Evolutionary conservation across 2,329 filamentous ascomycete genomes (phyloP), one percentile per base, ranked within the genome.

Genomic region (Thelonectria olida): DNA sequence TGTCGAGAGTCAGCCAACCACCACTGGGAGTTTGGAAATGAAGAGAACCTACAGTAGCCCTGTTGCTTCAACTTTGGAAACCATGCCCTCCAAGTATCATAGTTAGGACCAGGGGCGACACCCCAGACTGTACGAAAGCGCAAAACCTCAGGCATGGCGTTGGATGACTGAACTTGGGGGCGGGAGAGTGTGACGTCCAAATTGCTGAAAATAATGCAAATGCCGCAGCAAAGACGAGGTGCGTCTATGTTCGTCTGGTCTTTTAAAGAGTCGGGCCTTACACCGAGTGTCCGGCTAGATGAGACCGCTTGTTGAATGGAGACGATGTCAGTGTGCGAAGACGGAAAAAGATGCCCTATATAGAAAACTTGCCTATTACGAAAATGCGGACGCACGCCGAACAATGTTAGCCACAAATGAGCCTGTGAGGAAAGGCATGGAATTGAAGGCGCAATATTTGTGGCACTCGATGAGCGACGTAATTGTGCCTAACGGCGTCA

Each of bases 81-180:
- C 62, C 59, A 64, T 6, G 36, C 27, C 20, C 27, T 55, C 59
- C 59, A 64, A 23, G 59, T 19, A 10, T 60, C 47, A 23, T 56
- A 63, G 50, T 63, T 64, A 17, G 44, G 17, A 27, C 59, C 59
- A 10, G 59, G 51, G 2, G 38, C 51, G 13, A 62, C 28, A 5
- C 62, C 62, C 62, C 62, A 64, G 6, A 50, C 42, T 15, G 59
- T 64, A 34, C 62, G 52, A 13, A 62, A 64, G 19, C 62, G 62
- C 22, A 51, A 27, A 17, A 64, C 25, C n/a, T 56, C 45, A 41
- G 52, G 52, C 58, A 61, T 61, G 28, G 27, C 9, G 27, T n/a
- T 19, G 23, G 28, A 20, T 19, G 20, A 41, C 42, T 39, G n/a
- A 13, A 23, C 22, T 7, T n/a, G 10, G 27, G 25, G 10, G 7